Base-by-base conservation (phyloP, 345 rosid species). In the Raphanus sativus region DNA sequence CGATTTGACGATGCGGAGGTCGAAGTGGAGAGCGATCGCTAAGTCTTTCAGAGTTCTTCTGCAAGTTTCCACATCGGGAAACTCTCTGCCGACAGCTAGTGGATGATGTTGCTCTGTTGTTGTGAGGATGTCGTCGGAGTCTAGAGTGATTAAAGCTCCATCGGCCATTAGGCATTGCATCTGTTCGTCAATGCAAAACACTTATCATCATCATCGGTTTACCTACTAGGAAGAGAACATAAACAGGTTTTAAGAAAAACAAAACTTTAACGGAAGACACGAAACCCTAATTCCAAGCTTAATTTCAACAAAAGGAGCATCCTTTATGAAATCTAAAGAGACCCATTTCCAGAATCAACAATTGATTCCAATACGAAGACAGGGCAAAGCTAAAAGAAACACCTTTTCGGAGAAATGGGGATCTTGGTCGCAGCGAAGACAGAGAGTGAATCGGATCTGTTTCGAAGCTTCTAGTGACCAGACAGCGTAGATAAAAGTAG, bases 51-150 rank as follows among this genome's bases (percentile, higher is more conserved):
- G 79, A 8, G 90, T 77, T 85, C 99, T 91, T 86, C 99, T 85
- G 75, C 99, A 95, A 66, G 99, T 91, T 85, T 95, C 98, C 50
- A 95, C 99, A 86, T 95, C 94, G 12, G 97, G 90, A 78, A 95
- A 95, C 84, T 95, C 96, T 84, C 84, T 97, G 54, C 99, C 99
- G 25, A 92, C 86, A 25, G 71, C 89, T 74, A 95, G 84, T 71
- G 87, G 62, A 12, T 81, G 85, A 42, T 42, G 55, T n/a, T 45
- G 16, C 2, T n/a, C 17, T 24, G 86, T 86, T 4, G 76, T 58
- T 29, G 73, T 54, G 65, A 85, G 76, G 69, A 70, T 50, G 15
- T 80, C 80, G 6, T 83, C 81, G 59, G 86, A 82, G 77, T 83
- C 85, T 56, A 86, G 77, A 59, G 82, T 81, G 52, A 75, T 74